phyloP scores from a whole-genome alignment of 441 rosid species.

The Populus hybrid region DNA sequence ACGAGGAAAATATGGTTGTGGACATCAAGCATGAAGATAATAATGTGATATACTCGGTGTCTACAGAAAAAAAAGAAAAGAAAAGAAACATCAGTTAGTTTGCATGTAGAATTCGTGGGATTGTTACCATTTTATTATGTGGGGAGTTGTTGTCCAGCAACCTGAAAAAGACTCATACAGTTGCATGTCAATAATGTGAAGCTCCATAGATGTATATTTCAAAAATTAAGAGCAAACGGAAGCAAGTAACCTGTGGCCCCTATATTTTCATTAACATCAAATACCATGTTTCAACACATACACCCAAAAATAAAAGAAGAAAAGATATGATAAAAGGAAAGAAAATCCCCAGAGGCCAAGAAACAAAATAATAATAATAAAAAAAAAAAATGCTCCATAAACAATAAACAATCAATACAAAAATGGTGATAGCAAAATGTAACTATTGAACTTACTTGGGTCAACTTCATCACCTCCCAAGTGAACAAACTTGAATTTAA shows the following conservation, averaged over 20 bases:
- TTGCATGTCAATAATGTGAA: slow-evolving; percentile 18
- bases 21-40: neutral
- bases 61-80: neutral
- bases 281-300: no score
- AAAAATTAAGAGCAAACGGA: no score
- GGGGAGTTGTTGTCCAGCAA: slow-evolving; percentile 62
- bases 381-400: no score
- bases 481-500: slow-evolving; percentile 64
- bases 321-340: neutral
- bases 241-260: no score
- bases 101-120: slow-evolving; percentile 15
- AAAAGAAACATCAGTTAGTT: neutral
- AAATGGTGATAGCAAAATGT: neutral
- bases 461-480: slow-evolving; percentile 84
- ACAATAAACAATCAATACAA: neutral
- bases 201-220: no score
- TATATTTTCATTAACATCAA: no score
- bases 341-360: neutral
- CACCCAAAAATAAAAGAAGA: neutral
- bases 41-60: no score
- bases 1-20: neutral
- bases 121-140: slow-evolving; percentile 49
- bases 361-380: neutral
- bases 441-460: slow-evolving; percentile 43
- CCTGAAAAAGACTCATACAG: slow-evolving; percentile 36